Evolutionary conservation across 2,329 filamentous ascomycete species (phyloP).

Genomic region (Dothideomycetes sp.): DNA sequence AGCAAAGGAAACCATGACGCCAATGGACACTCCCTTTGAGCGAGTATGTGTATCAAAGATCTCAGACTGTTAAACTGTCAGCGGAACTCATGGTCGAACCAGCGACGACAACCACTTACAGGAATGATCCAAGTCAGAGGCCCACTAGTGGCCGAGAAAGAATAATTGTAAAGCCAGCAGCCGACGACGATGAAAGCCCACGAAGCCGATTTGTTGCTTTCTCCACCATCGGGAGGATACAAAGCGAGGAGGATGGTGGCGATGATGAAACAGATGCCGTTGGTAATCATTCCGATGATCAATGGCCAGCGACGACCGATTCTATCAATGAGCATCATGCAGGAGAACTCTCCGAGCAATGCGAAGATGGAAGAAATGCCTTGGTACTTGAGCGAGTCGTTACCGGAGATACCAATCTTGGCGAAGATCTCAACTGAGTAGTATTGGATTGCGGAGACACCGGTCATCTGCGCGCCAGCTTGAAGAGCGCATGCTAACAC

Average conservation of each 20-base stretch:
- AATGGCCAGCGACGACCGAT: conserved; percentile 62
- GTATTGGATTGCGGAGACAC: conserved; percentile 64
- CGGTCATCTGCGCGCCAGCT: conserved; percentile 66
- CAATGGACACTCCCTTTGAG: conserved; percentile 63
- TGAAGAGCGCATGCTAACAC: conserved; percentile 61
- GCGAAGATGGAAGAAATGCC: conserved; percentile 64
- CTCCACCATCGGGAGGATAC: conserved; percentile 45
- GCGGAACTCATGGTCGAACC: not conserved
- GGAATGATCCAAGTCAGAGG: conserved; percentile 50
- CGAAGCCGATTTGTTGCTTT: conserved; percentile 40
- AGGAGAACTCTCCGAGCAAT: conserved; percentile 55
- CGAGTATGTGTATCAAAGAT: conserved; percentile 70
- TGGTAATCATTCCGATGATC: conserved; percentile 61
- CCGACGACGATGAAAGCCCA: conserved; percentile 67
- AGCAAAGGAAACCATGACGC: conserved; percentile 58
- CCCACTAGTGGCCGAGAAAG: conserved; percentile 59
- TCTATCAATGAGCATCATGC: conserved; percentile 58
- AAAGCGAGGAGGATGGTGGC: conserved; percentile 44
- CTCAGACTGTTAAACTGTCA: conserved; percentile 46
- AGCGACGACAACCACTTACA: not conserved
- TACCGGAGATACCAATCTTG: conserved; percentile 54
- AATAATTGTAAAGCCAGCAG: conserved; percentile 75
- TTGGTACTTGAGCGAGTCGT: conserved; percentile 62
- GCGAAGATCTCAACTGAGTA: conserved; percentile 51
- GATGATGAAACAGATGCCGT: conserved; percentile 62